phyloP scores from a whole-genome alignment of 2,329 filamentous ascomycete genomes.

The Hymenoscyphus albidus region DNA sequence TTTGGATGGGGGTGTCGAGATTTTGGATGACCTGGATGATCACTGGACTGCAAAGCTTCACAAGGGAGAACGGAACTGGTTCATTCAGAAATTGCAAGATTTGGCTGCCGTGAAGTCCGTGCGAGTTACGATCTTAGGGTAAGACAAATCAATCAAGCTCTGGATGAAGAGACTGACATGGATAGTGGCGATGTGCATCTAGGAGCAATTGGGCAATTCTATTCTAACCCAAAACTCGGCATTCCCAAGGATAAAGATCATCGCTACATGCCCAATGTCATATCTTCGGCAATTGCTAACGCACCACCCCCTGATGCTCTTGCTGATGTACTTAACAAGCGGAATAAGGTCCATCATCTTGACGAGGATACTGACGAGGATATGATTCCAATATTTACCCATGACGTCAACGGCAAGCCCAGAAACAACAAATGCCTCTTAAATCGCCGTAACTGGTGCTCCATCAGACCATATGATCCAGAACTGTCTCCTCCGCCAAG shows the following conservation, averaged over 20 bases:
- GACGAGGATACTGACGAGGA: slow-evolving; percentile 81
- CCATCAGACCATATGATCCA: slow-evolving; percentile 79
- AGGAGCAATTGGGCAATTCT: slow-evolving; percentile 90
- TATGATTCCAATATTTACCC: slow-evolving; percentile 90
- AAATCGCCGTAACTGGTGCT: slow-evolving; percentile 92
- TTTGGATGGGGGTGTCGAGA: slow-evolving; percentile 87
- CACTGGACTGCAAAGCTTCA: slow-evolving; percentile 97
- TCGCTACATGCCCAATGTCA: slow-evolving; percentile 93
- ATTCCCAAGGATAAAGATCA: slow-evolving; percentile 87
- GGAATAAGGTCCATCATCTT: slow-evolving; percentile 76
- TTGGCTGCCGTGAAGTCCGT: slow-evolving; percentile 89
- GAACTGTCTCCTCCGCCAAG: slow-evolving; percentile 70
- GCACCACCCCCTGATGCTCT: slow-evolving; percentile 82
- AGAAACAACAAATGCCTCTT: slow-evolving; percentile 89
- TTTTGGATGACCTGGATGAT: slow-evolving; percentile 84
- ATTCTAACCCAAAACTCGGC: slow-evolving; percentile 77
- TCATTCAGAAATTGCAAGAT: slow-evolving; percentile 89
- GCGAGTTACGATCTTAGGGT: slow-evolving; percentile 82
- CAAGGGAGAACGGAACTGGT: slow-evolving; percentile 80
- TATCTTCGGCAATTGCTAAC: slow-evolving; percentile 93
- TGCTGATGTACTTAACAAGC: slow-evolving; percentile 87
- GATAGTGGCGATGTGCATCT: slow-evolving; percentile 86
- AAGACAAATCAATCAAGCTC: slow-evolving; percentile 16
- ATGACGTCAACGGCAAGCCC: slow-evolving; percentile 83
- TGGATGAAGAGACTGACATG: slow-evolving; percentile 20